Conservation (phyloP, 306 rosid species). For the Glycyrrhiza uralensis region DNA sequence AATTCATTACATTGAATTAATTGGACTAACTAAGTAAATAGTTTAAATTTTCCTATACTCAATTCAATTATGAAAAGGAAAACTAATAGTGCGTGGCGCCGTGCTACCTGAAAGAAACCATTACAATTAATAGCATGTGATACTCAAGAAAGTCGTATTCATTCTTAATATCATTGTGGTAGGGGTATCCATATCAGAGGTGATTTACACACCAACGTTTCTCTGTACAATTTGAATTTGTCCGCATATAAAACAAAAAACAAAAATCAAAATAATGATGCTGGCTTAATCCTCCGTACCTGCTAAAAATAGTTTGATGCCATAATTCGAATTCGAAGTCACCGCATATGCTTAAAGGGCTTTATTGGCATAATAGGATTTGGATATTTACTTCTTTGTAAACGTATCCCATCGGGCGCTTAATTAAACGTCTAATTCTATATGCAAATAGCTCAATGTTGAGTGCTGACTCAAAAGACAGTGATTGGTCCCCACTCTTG, state of each 20-base stretch:
- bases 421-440: not conserved
- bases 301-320: slow-evolving; percentile 6
- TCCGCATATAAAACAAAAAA: not conserved
- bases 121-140: slow-evolving; percentile 18
- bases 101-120: slow-evolving; percentile 12
- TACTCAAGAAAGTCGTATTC: not conserved
- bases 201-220: not conserved
- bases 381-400: slow-evolving; percentile 8
- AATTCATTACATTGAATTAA: not conserved
- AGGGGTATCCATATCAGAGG: not conserved
- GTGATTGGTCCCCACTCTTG: slow-evolving; percentile 30
- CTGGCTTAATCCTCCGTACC: not conserved
- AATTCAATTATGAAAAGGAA: not conserved
- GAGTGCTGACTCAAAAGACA: slow-evolving; percentile 9
- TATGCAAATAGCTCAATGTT: slow-evolving; percentile 8
- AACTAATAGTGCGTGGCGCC: not conserved
- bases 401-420: not conserved
- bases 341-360: slow-evolving; percentile 8
- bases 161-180: not conserved
- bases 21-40: not conserved
- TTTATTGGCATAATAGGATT: slow-evolving; percentile 20
- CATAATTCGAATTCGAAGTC: slow-evolving; percentile 4
- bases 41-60: not conserved
- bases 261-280: not conserved
- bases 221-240: no score